phyloP scores from a whole-genome alignment of 2,329 filamentous ascomycete genomes.

The Penicillium fuscoglaucum region DNA sequence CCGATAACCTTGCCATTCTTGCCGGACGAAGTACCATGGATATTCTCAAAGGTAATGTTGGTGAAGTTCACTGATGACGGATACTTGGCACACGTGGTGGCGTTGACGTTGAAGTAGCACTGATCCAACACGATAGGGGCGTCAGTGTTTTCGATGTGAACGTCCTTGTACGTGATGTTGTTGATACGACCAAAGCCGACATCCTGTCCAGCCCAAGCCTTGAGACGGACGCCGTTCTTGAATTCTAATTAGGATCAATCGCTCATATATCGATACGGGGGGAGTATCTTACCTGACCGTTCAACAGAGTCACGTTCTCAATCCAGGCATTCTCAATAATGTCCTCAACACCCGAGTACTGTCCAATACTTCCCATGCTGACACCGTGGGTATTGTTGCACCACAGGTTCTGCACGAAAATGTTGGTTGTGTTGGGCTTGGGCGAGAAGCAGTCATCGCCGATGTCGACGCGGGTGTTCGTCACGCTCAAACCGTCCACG shows the following conservation, averaged over 20 bases:
- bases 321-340: conserved; percentile 60
- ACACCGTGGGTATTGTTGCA: conserved; percentile 61
- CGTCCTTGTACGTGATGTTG: conserved; percentile 64
- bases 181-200: conserved; percentile 62
- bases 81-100: conserved; percentile 53
- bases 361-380: conserved; percentile 60
- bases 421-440: conserved; percentile 60
- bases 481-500: conserved; percentile 55
- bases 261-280: too few species aligned
- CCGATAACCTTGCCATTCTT: conserved; percentile 57
- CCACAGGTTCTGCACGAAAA: conserved; percentile 61
- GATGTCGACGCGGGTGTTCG: conserved; percentile 54
- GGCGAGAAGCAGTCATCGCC: conserved; percentile 64
- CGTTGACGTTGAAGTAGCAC: conserved; percentile 62
- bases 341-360: conserved; percentile 56
- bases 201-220: conserved; percentile 60
- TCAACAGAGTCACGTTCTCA: conserved; percentile 60
- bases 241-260: conserved; percentile 27
- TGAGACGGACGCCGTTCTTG: conserved; percentile 59
- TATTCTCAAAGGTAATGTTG: conserved; percentile 60
- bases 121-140: conserved; percentile 60
- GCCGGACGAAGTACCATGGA: conserved; percentile 58
- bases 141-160: conserved; percentile 60
- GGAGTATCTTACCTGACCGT: conserved; percentile 40
- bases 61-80: conserved; percentile 61